Evolutionary conservation across 805 yeast species (phyloP).

Genomic region (Candida namnaoensis): DNA sequence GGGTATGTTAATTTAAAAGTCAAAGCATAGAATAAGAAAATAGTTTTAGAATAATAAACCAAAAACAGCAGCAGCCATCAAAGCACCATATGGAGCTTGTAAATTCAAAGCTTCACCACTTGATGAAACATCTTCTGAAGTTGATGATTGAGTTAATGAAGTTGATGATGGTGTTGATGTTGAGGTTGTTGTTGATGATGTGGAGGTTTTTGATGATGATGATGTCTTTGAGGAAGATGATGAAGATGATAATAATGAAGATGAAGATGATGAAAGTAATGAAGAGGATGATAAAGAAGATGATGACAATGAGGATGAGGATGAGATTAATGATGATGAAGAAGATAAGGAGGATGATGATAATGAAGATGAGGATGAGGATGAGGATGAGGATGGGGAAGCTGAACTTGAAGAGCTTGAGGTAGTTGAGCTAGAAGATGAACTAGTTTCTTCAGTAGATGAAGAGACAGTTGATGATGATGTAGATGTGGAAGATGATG

Average conservation of each 20-base stretch:
- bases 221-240: no score
- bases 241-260: no score
- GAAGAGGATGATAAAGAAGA: no score
- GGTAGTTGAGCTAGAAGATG: conserved; percentile 1
- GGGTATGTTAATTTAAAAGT: no score
- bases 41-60: conserved; percentile 11
- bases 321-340: conserved; percentile 4
- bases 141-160: conserved; percentile 12
- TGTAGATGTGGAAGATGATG: conserved; percentile 7
- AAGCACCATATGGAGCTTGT: conserved; percentile 30
- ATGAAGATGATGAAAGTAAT: no score
- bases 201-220: no score
- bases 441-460: background rate
- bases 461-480: conserved; percentile 2
- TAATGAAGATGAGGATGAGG: conserved; percentile 17
- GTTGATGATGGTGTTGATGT: conserved; percentile 8
- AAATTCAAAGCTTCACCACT: conserved; percentile 21
- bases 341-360: conserved; percentile 5
- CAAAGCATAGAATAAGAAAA: no score
- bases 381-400: conserved; percentile 10
- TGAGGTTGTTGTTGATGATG: background rate
- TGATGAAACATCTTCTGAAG: conserved; percentile 14
- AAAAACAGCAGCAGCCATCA: conserved; percentile 26
- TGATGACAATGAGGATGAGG: no score
- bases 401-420: conserved; percentile 12